Evolutionary conservation across 2,329 filamentous ascomycete species (phyloP).

Genomic region (Acephala macrosclerotiorum): DNA sequence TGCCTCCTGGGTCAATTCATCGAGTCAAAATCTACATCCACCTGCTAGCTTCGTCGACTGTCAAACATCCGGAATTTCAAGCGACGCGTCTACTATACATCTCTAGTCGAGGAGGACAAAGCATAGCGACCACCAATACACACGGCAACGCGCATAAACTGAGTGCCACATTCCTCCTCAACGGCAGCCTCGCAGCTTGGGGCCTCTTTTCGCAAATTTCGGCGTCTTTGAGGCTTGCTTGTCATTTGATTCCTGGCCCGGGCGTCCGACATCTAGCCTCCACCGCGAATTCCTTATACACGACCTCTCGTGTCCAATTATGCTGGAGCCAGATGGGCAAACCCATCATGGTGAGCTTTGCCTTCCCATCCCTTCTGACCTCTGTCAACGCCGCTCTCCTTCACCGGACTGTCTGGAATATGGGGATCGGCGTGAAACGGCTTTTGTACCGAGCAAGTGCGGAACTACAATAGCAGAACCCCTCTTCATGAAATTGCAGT

Average conservation of each 20-base stretch:
- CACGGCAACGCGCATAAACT: conserved; percentile 7
- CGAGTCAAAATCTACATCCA: neutral
- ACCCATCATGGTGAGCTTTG: conserved; percentile 40
- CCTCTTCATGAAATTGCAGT: conserved; percentile 14
- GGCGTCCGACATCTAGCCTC: conserved; percentile 9
- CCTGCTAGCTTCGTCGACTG: neutral
- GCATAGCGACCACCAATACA: neutral
- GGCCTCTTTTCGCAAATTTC: neutral
- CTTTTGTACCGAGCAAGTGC: conserved; percentile 28
- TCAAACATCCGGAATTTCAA: conserved; percentile 1
- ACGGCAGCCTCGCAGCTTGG: conserved; percentile 12
- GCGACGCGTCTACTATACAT: conserved; percentile 4
- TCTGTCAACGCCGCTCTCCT: conserved; percentile 14
- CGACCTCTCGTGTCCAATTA: conserved; percentile 34
- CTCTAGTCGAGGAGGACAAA: conserved; percentile 2
- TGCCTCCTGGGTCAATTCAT: conserved; percentile 4
- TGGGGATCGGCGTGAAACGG: conserved; percentile 21
- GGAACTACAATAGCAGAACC: conserved; percentile 21
- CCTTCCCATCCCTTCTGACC: conserved; percentile 8
- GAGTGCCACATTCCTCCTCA: neutral
- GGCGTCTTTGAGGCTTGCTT: conserved; percentile 10
- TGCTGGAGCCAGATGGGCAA: conserved; percentile 44
- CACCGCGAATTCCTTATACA: neutral
- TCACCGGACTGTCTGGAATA: conserved; percentile 6
- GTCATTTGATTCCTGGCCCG: neutral